Conservation (phyloP, 108 stramenopile genomes). For the Pseudonitzschia multistriata region DNA sequence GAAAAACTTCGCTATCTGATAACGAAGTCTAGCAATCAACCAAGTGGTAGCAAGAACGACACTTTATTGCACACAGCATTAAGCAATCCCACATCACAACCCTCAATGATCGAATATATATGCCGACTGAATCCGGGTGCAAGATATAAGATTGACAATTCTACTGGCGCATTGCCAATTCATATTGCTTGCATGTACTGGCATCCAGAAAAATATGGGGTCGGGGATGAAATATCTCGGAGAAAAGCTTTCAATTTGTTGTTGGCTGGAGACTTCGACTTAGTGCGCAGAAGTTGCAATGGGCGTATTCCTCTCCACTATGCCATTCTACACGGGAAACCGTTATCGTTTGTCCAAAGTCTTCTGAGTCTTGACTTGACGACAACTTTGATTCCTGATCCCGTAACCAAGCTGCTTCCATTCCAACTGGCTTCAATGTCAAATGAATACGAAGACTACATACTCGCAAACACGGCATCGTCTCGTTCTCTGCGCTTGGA, state of each 20-base stretch:
- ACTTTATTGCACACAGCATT: constrained; percentile 36
- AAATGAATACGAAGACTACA: background rate
- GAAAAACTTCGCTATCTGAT: constrained; percentile 28
- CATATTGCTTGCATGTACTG: constrained; percentile 28
- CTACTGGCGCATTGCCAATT: constrained; percentile 24
- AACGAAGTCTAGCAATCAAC: background rate
- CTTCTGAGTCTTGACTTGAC: constrained; percentile 14
- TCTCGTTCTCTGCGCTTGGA: background rate
- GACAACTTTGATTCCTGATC: constrained; percentile 16
- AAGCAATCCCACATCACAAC: constrained; percentile 28
- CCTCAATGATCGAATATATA: constrained; percentile 29
- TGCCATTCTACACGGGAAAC: constrained; percentile 30
- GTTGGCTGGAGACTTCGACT: constrained; percentile 19
- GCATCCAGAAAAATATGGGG: background rate
- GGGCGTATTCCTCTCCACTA: constrained; percentile 38
- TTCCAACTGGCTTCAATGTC: constrained; percentile 31
- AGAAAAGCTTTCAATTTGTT: constrained; percentile 22
- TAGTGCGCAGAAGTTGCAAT: constrained; percentile 11
- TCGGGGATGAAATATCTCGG: background rate
- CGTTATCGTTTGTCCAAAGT: constrained; percentile 10
- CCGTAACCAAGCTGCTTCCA: constrained; percentile 34
- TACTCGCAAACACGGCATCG: background rate
- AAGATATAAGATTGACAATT: background rate
- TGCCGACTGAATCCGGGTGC: constrained; percentile 25
- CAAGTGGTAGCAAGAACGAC: constrained; percentile 3